Evolutionary conservation across 441 rosid genomes (phyloP).

Genomic region (Brassica hybrid): DNA sequence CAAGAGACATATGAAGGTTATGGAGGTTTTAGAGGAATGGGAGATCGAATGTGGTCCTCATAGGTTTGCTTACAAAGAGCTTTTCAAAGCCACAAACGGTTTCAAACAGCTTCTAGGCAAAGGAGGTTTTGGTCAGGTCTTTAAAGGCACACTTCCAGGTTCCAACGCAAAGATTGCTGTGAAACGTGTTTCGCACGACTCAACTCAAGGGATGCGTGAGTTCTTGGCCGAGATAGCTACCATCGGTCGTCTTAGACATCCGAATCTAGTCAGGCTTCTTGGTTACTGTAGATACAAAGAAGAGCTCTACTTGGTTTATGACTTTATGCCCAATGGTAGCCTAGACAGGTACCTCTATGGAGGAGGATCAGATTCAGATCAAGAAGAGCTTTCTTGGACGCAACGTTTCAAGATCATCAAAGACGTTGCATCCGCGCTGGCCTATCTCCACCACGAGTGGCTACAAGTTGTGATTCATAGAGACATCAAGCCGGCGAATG

Average conservation of each 20-base stretch:
- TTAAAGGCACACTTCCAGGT: constrained; percentile 34
- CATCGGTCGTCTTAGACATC: constrained; percentile 44
- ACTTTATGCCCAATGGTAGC: constrained; percentile 46
- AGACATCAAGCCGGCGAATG: constrained; percentile 43
- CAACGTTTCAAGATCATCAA: constrained; percentile 39
- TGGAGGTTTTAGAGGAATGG: constrained; percentile 43
- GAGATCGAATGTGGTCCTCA: constrained; percentile 41
- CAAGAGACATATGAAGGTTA: constrained; percentile 32
- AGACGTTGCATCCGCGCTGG: constrained; percentile 26
- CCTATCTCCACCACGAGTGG: constrained; percentile 38
- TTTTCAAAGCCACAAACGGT: constrained; percentile 40
- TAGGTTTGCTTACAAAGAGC: constrained; percentile 35
- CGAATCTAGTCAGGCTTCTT: constrained; percentile 40
- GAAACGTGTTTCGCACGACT: constrained; percentile 33
- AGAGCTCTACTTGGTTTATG: constrained; percentile 43
- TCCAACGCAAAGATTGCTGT: constrained; percentile 34
- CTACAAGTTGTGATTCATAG: constrained; percentile 33
- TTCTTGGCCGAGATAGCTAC: constrained; percentile 42
- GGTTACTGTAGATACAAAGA: constrained; percentile 40
- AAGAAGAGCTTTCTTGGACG: constrained; percentile 35
- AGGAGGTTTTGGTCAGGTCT: constrained; percentile 46
- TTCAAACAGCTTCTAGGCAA: constrained; percentile 40
- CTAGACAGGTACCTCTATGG: constrained; percentile 37
- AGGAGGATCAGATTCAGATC: neutral
- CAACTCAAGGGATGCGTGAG: constrained; percentile 45